Conservation (phyloP, 345 rosid genomes). For the Cardamine resedifolia region DNA sequence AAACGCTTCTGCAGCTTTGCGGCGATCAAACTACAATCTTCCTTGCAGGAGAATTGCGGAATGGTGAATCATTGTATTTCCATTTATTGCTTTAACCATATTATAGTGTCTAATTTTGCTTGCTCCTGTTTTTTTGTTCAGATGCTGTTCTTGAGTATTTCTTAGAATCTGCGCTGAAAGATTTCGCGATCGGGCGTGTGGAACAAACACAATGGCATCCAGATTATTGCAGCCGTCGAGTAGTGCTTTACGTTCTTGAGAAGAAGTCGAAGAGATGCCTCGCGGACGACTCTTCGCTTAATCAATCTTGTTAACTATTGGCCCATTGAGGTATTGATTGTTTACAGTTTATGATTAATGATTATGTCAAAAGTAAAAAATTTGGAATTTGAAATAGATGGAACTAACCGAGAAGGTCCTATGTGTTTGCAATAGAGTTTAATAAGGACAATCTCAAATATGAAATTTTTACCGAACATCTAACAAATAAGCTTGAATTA, state of each 20-base stretch:
- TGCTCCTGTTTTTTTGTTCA: slow-evolving; percentile 27
- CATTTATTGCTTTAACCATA: background rate
- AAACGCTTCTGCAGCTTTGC: slow-evolving; percentile 59
- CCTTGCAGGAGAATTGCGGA: slow-evolving; percentile 78
- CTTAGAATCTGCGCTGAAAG: slow-evolving; percentile 64
- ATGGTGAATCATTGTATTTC: slow-evolving; percentile 44
- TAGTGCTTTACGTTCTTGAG: slow-evolving; percentile 70
- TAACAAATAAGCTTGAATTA: background rate
- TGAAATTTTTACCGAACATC: background rate
- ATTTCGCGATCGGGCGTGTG: slow-evolving; percentile 68
- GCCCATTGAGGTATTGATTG: slow-evolving; percentile 8
- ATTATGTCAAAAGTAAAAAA: background rate
- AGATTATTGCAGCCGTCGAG: slow-evolving; percentile 63
- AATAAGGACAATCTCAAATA: background rate
- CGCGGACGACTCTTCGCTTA: slow-evolving; percentile 23
- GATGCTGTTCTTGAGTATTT: slow-evolving; percentile 85
- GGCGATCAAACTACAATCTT: slow-evolving; percentile 72
- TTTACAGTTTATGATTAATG: background rate
- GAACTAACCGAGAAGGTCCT: background rate
- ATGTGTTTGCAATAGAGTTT: background rate
- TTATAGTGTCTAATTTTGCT: background rate
- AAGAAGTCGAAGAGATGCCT: slow-evolving; percentile 49
- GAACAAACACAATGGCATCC: slow-evolving; percentile 87
- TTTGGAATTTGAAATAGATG: background rate
- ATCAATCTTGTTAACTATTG: slow-evolving; percentile 28